Percentiles rank a stretch among this genome's conserved stretches.
Conservation (phyloP, 2,329 filamentous ascomycete species). For the Mycogone perniciosa region DNA sequence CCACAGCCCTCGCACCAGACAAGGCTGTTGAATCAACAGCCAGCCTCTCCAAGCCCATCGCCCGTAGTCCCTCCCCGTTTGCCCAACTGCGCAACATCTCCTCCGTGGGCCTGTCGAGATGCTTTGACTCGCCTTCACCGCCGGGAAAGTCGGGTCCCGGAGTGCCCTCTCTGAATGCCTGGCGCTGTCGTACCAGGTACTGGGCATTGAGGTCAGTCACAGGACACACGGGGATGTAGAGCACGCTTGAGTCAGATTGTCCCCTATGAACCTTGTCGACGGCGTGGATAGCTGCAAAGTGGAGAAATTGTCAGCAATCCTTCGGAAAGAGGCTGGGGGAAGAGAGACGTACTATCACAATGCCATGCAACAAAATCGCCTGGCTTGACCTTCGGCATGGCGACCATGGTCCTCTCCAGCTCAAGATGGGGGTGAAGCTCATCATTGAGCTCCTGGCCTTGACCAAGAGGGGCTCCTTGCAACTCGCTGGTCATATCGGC, state of each 20-base stretch:
- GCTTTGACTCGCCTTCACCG: conserved; percentile 58
- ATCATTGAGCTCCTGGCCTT: conserved; percentile 62
- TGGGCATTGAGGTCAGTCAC: conserved; percentile 67
- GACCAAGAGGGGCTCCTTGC: conserved; percentile 64
- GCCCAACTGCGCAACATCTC: conserved; percentile 30
- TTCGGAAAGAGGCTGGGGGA: background rate
- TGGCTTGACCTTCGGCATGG: conserved; percentile 60
- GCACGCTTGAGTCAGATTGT: conserved; percentile 66
- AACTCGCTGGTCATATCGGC: conserved; percentile 50
- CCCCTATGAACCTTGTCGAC: conserved; percentile 76
- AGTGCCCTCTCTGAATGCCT: conserved; percentile 62
- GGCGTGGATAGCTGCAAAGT: conserved; percentile 56
- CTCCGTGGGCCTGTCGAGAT: conserved; percentile 41
- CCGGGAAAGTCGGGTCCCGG: conserved; percentile 67
- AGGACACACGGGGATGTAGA: conserved; percentile 86
- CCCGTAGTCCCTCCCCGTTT: conserved; percentile 30
- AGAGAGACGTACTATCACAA: conserved; percentile 53
- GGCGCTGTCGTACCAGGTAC: conserved; percentile 64
- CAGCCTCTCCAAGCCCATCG: conserved; percentile 41
- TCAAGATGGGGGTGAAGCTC: conserved; percentile 67
- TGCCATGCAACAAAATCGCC: conserved; percentile 84
- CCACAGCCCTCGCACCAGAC: conserved; percentile 30
- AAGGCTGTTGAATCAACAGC: conserved; percentile 19
- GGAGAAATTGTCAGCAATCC: background rate
- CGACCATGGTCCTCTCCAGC: conserved; percentile 61